A percentile compares a stretch with the other conserved stretches of the same genome.
Conservation (phyloP, 2,329 filamentous ascomycete genomes). For the Venturia carpophila region DNA sequence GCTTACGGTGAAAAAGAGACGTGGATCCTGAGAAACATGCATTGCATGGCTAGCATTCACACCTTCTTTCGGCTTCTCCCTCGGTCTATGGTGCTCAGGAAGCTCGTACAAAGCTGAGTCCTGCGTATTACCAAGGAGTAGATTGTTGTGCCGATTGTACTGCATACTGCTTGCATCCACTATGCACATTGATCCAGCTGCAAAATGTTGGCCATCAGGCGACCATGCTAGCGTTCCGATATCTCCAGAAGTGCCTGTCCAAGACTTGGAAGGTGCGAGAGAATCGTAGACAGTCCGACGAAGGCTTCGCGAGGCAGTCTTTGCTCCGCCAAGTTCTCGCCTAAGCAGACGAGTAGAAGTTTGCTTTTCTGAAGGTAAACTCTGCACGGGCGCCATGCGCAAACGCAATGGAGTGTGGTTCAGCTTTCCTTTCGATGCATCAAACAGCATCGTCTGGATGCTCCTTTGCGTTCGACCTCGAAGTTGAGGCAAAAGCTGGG, state of each 20-base stretch:
- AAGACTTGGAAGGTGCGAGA: constrained; percentile 39
- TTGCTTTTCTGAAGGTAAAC: not conserved
- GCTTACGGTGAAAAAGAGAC: constrained; percentile 50
- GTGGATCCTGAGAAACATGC: constrained; percentile 42
- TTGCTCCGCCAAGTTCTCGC: constrained; percentile 12
- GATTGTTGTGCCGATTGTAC: constrained; percentile 52
- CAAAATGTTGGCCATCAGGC: constrained; percentile 46
- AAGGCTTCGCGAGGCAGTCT: not conserved
- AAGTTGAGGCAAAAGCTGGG: not conserved
- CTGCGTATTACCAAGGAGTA: constrained; percentile 44
- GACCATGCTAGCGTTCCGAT: constrained; percentile 51
- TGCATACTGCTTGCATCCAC: constrained; percentile 50
- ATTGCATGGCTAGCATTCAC: constrained; percentile 40
- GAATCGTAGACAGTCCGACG: constrained; percentile 26
- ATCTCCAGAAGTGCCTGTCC: constrained; percentile 53
- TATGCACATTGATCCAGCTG: constrained; percentile 49
- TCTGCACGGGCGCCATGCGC: not conserved
- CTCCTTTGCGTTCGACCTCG: constrained; percentile 6
- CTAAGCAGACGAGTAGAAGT: not conserved
- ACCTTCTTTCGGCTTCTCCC: constrained; percentile 32
- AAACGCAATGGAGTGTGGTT: not conserved
- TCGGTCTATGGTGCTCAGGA: constrained; percentile 43
- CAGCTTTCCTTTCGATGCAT: not conserved
- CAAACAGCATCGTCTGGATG: not conserved
- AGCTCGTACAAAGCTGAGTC: constrained; percentile 43